Conservation (phyloP, 176 grass and related monocot genomes). For the Echinochloa phyllopogon region DNA sequence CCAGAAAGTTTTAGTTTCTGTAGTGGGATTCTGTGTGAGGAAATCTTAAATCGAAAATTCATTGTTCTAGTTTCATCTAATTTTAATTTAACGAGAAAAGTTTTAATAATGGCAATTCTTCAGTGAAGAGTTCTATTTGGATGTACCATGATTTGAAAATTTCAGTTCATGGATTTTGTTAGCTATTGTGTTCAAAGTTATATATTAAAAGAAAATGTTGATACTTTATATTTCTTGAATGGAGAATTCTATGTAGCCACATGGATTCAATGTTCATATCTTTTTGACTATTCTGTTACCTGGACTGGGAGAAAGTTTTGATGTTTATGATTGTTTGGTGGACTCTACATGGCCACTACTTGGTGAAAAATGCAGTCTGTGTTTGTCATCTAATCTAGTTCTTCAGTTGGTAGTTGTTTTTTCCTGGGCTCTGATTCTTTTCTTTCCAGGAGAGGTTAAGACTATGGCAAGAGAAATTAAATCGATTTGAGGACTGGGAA, state of each 20-base stretch:
- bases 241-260: slow-evolving; percentile 2
- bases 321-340: not conserved
- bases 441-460: slow-evolving; percentile 81
- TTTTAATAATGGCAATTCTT: not conserved
- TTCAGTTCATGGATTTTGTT: not conserved
- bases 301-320: not conserved
- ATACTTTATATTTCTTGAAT: not conserved
- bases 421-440: slow-evolving; percentile 6
- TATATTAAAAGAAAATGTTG: not conserved
- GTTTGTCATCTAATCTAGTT: not conserved
- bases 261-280: not conserved
- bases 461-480: slow-evolving; percentile 82
- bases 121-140: not conserved
- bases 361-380: not conserved
- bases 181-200: not conserved
- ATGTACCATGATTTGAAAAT: not conserved
- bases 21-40: not conserved
- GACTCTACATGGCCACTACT: not conserved
- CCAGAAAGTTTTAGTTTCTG: slow-evolving; percentile 10
- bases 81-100: slow-evolving; percentile 4
- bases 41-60: not conserved
- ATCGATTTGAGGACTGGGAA: slow-evolving; percentile 69
- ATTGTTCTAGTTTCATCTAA: not conserved
- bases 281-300: not conserved
- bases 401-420: not conserved